Percentiles rank a stretch among this genome's conserved stretches.
phyloP scores from a whole-genome alignment of 495 filamentous ascomycete species.

The Acidomyces sp. region DNA sequence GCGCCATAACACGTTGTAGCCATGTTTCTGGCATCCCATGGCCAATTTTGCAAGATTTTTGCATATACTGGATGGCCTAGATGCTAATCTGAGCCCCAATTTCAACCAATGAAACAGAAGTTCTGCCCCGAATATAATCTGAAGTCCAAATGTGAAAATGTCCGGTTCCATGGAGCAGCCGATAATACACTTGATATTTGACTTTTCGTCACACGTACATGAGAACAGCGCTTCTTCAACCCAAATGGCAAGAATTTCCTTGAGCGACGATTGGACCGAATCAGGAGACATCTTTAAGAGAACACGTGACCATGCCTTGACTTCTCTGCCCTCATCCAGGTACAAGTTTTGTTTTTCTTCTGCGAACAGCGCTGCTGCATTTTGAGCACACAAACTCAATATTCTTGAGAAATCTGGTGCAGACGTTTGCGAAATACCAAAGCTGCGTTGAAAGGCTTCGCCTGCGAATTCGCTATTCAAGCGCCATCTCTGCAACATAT shows the following conservation, averaged over 20 bases:
- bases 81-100: constrained; percentile 3
- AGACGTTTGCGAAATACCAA: constrained; percentile 8
- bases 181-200: constrained; percentile 36
- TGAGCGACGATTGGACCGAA: constrained; percentile 17
- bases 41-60: constrained; percentile 16
- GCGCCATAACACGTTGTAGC: constrained; percentile 19
- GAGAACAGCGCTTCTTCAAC: constrained; percentile 43
- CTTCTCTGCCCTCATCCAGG: constrained; percentile 63
- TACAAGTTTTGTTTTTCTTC: constrained; percentile 87
- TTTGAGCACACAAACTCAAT: constrained; percentile 39
- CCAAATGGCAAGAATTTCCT: constrained; percentile 38
- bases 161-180: constrained; percentile 64
- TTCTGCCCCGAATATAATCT: constrained; percentile 40
- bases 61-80: constrained; percentile 11
- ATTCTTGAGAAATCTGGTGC: constrained; percentile 31
- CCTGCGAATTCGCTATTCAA: neutral
- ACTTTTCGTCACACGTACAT: constrained; percentile 33
- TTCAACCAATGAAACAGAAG: constrained; percentile 22
- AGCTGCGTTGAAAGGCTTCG: constrained; percentile 8
- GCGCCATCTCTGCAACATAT: constrained; percentile 28
- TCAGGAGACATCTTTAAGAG: constrained; percentile 26
- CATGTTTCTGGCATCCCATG: constrained; percentile 6
- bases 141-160: constrained; percentile 52
- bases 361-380: constrained; percentile 64
- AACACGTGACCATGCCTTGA: constrained; percentile 46